phyloP scores from a whole-genome alignment of 768 basidiomycete genomes.

The Dendrothele bispora region DNA sequence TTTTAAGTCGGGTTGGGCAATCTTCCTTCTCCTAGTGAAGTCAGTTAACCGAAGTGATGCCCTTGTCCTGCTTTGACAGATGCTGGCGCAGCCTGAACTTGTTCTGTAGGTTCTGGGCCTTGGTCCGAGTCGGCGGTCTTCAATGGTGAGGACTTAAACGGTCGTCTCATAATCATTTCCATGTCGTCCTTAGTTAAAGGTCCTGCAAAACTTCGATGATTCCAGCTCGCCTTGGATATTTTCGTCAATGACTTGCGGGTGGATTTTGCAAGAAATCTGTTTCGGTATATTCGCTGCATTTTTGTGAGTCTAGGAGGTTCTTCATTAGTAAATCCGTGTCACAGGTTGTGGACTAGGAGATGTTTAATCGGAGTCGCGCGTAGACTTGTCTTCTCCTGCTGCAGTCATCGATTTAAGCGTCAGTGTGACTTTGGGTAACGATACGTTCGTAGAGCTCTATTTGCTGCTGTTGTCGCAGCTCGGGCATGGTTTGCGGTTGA shows the following conservation, averaged over 20 bases:
- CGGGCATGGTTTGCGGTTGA: too few species aligned
- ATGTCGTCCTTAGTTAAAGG: conserved; percentile 19
- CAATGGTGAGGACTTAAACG: conserved; percentile 6
- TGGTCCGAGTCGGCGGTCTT: conserved; percentile 2
- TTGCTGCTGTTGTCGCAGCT: too few species aligned
- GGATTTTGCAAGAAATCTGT: conserved; percentile 14
- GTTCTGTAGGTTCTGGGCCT: background rate
- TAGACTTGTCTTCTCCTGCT: too few species aligned
- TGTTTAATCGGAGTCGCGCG: too few species aligned
- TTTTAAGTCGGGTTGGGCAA: conserved; percentile 6
- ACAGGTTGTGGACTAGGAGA: too few species aligned
- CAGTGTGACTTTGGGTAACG: too few species aligned
- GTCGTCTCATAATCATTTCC: conserved; percentile 14
- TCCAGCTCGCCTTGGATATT: conserved; percentile 18
- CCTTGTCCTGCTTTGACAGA: conserved; percentile 10
- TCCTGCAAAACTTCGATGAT: conserved; percentile 12
- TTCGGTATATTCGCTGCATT: conserved; percentile 25
- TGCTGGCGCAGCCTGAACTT: conserved; percentile 10
- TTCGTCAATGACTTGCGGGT: conserved; percentile 3
- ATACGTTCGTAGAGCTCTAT: too few species aligned
- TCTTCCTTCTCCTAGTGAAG: conserved; percentile 3
- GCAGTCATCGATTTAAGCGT: too few species aligned
- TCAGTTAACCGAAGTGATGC: conserved; percentile 2
- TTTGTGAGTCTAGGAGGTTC: too few species aligned
- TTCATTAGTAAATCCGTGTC: too few species aligned